These are phyloP conservation scores for Cyclotella atomus DNA, from an alignment of 108 stramenopile genomes.

Conservation along the genomic window DNA sequence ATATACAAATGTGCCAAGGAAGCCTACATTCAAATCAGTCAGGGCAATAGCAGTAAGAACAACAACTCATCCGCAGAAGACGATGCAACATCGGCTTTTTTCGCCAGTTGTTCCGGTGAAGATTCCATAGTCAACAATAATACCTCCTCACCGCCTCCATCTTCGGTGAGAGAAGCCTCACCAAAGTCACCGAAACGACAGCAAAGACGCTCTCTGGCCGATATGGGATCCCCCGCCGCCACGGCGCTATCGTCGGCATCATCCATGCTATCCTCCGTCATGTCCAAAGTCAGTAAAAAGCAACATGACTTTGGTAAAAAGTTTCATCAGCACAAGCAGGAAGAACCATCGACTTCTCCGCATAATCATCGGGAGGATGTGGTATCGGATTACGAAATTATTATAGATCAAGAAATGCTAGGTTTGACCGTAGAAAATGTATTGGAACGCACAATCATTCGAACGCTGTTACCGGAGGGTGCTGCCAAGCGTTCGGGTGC, in stretches of 20 bases:
- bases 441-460: slow-evolving; percentile 85
- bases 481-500: slow-evolving; percentile 86
- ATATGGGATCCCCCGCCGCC: neutral
- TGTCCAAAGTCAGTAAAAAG: neutral
- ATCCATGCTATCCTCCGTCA: neutral
- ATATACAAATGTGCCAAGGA: slow-evolving; percentile 9
- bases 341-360: neutral
- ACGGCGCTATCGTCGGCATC: neutral
- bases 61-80: slow-evolving; percentile 1
- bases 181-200: neutral
- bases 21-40: slow-evolving; percentile 10
- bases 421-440: slow-evolving; percentile 93
- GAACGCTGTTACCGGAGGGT: slow-evolving; percentile 82
- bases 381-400: slow-evolving; percentile 61
- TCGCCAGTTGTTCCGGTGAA: slow-evolving; percentile 35
- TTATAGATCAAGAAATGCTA: slow-evolving; percentile 85
- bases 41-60: neutral
- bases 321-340: neutral
- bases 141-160: too few relatives aligned
- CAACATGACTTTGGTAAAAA: neutral
- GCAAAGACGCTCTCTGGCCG: neutral
- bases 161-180: too few relatives aligned
- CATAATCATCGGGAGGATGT: neutral
- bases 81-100: slow-evolving; percentile 38
- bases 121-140: neutral